A percentile compares a stretch with the other conserved stretches of the same genome.
These are phyloP conservation scores for Hanseniaspora jakobsenii DNA, from an alignment of 805 yeast species.

Conservation along the genomic window DNA sequence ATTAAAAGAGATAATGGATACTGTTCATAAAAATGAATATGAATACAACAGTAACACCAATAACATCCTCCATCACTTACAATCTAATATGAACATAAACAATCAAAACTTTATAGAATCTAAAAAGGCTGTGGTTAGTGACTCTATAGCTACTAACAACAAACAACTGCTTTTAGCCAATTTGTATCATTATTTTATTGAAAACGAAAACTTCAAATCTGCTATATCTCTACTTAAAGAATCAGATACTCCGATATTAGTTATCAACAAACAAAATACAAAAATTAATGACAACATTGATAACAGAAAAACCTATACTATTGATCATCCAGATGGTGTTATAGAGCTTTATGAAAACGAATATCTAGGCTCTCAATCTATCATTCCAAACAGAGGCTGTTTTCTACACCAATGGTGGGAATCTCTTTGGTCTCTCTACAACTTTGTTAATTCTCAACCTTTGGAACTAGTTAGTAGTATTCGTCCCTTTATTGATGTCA, in stretches of 20 bases:
- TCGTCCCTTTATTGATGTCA: constrained; percentile 17
- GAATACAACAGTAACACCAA: too few species aligned
- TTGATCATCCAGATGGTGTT: constrained; percentile 10
- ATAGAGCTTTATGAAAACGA: constrained; percentile 18
- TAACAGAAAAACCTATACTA: constrained; percentile 14
- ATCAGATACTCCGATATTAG: constrained; percentile 33
- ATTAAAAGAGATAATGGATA: too few species aligned
- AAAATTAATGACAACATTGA: constrained; percentile 10
- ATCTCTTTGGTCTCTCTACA: constrained; percentile 38
- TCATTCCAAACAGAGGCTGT: constrained; percentile 35
- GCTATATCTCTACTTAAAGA: constrained; percentile 39
- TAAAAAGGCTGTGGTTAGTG: constrained; percentile 28
- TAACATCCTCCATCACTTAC: background rate
- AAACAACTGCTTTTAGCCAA: constrained; percentile 42
- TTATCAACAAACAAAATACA: constrained; percentile 14
- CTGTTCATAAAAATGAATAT: too few species aligned
- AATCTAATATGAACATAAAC: too few species aligned
- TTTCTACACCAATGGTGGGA: constrained; percentile 50
- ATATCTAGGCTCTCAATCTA: constrained; percentile 30
- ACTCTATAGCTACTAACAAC: constrained; percentile 37
- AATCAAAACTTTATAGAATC: background rate
- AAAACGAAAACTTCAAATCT: constrained; percentile 38
- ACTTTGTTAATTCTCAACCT: constrained; percentile 31
- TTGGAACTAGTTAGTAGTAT: constrained; percentile 20
- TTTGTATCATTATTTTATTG: constrained; percentile 38